These are phyloP conservation scores for Conticribra guillardii DNA, from an alignment of 108 stramenopile genomes.

Conservation along the genomic window DNA sequence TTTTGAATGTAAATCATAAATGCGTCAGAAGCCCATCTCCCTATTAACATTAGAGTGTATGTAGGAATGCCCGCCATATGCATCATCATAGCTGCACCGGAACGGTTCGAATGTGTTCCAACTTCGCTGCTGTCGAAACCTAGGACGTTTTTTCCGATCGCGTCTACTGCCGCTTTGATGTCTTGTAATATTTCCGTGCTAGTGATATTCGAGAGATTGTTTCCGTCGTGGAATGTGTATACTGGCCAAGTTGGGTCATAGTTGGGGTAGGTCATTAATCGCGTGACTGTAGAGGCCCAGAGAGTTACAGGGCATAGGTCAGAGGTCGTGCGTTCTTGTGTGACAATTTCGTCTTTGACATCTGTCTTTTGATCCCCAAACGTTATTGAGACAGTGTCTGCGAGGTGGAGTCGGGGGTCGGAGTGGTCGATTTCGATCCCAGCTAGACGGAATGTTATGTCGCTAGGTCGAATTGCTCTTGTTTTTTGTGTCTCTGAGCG, in stretches of 20 bases:
- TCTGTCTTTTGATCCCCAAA: constrained; percentile 15
- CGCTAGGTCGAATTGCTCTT: constrained; percentile 1
- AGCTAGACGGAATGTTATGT: constrained; percentile 13
- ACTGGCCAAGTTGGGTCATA: constrained; percentile 13
- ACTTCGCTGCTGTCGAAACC: constrained; percentile 21
- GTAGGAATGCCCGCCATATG: constrained; percentile 5
- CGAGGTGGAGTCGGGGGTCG: constrained; percentile 4
- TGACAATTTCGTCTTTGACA: constrained; percentile 2
- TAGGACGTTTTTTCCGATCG: constrained; percentile 9
- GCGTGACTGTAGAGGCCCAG: constrained; percentile 1
- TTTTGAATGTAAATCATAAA: constrained; percentile 24
- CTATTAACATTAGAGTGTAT: constrained; percentile 22
- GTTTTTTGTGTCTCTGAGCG: too few species aligned
- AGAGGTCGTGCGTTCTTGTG: neutral
- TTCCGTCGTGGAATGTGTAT: constrained; percentile 3
- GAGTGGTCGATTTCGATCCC: constrained; percentile 1
- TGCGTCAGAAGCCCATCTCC: constrained; percentile 14
- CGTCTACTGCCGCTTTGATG: constrained; percentile 12
- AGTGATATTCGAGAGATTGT: constrained; percentile 5
- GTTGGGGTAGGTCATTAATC: constrained; percentile 8
- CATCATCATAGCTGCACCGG: constrained; percentile 33
- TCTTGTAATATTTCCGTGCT: constrained; percentile 5
- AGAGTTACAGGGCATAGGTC: constrained; percentile 12
- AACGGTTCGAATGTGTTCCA: constrained; percentile 30
- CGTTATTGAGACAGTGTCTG: neutral